Conservation (phyloP, 257 asterid genomes). For the Henckelia pumila region DNA sequence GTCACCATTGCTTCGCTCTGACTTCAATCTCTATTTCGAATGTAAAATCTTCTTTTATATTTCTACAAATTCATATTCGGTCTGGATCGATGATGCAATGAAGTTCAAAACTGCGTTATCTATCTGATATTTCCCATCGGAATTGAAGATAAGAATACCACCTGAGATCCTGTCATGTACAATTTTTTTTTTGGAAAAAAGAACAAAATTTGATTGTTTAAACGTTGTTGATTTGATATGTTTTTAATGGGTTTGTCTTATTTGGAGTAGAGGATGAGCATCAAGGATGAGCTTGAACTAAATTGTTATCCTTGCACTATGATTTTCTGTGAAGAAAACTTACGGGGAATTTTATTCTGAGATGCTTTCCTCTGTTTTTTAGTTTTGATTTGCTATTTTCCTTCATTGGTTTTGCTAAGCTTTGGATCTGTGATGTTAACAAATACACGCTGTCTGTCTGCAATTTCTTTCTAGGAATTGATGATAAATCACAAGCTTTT, state of each 20-base stretch:
- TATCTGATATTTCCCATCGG: conserved; percentile 49
- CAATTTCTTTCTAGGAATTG: conserved; percentile 9
- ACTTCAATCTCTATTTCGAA: neutral
- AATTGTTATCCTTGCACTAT: conserved; percentile 84
- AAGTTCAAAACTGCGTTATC: conserved; percentile 60
- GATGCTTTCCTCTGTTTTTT: conserved; percentile 28
- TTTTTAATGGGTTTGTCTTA: neutral
- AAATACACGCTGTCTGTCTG: conserved; percentile 28
- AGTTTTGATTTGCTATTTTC: no score
- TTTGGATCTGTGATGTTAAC: conserved; percentile 20
- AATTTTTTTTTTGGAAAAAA: neutral
- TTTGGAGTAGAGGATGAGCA: conserved; percentile 26
- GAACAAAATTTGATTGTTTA: neutral
- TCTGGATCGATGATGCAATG: conserved; percentile 45
- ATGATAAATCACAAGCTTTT: conserved; percentile 3
- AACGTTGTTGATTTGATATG: neutral
- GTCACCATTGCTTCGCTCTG: neutral
- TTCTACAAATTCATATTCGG: neutral
- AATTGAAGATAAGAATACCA: conserved; percentile 37
- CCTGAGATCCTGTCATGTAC: conserved; percentile 40
- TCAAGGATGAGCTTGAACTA: conserved; percentile 43
- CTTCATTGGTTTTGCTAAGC: neutral
- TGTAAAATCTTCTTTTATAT: neutral
- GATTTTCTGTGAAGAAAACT: conserved; percentile 70
- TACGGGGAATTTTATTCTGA: conserved; percentile 58